These are phyloP conservation scores for Angophora floribunda DNA, from an alignment of 345 rosid species.

Conservation along the genomic window DNA sequence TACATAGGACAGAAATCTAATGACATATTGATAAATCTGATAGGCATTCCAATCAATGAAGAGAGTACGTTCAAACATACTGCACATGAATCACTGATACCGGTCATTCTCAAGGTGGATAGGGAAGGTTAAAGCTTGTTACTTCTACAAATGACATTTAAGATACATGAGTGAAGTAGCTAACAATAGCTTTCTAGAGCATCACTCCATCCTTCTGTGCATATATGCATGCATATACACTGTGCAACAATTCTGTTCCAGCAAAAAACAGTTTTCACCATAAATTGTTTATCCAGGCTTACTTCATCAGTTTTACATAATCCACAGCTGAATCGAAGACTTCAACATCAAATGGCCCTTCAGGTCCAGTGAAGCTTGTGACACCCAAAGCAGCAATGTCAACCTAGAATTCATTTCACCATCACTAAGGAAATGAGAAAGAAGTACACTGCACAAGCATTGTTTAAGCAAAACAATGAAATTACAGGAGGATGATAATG, in stretches of 20 bases:
- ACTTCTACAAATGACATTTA: neutral
- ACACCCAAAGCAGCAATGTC: conserved; percentile 63
- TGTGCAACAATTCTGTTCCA: neutral
- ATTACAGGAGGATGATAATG: neutral
- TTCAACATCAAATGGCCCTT: conserved; percentile 84
- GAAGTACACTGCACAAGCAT: neutral
- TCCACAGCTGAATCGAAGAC: conserved; percentile 90
- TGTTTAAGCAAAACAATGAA: neutral
- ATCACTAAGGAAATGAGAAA: neutral
- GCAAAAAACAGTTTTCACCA: neutral
- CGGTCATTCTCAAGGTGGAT: neutral
- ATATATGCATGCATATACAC: neutral
- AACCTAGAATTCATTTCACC: conserved; percentile 29
- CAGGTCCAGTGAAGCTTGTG: conserved; percentile 69
- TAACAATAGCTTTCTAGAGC: neutral
- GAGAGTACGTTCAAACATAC: neutral
- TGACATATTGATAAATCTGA: neutral
- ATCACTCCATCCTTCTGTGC: neutral
- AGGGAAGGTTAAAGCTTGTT: neutral
- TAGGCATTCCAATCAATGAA: neutral
- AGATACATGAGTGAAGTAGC: neutral
- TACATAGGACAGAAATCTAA: neutral
- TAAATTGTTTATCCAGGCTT: conserved; percentile 7
- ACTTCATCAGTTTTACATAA: conserved; percentile 89
- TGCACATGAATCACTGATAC: neutral